These are phyloP conservation scores for Capsicum chinense DNA, from an alignment of 257 asterid species.

Conservation along the genomic window DNA sequence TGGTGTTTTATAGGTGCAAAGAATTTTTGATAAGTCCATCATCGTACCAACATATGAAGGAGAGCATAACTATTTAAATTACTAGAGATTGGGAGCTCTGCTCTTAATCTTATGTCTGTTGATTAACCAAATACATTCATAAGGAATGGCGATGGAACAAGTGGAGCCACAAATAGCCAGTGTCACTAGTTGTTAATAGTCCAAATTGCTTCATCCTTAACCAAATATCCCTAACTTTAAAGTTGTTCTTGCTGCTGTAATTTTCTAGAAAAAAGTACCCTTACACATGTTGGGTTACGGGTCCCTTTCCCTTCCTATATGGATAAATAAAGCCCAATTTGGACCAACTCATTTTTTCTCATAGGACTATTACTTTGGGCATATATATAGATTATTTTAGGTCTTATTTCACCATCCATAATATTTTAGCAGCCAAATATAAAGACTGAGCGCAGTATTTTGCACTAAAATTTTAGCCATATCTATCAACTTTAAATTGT, in stretches of 20 bases:
- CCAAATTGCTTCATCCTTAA: slow-evolving; percentile 29
- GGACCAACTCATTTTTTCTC: too few relatives aligned
- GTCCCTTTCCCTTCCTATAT: too few relatives aligned
- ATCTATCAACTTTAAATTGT: too few relatives aligned
- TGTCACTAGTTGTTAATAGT: slow-evolving; percentile 32
- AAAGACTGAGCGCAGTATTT: too few relatives aligned
- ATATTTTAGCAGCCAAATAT: too few relatives aligned
- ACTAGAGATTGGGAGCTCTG: background rate
- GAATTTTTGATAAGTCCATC: slow-evolving; percentile 65
- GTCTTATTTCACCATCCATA: too few relatives aligned
- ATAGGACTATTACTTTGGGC: too few relatives aligned
- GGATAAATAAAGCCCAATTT: too few relatives aligned
- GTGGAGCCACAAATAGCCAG: slow-evolving; percentile 18
- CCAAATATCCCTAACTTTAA: slow-evolving; percentile 35
- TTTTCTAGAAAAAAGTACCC: slow-evolving; percentile 4
- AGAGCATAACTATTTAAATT: slow-evolving; percentile 65
- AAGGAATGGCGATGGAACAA: background rate
- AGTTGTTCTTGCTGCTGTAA: slow-evolving; percentile 27
- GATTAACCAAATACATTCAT: background rate
- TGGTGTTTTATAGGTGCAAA: slow-evolving; percentile 35
- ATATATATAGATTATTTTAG: too few relatives aligned
- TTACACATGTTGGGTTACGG: background rate
- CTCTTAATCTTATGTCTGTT: background rate
- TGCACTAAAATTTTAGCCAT: too few relatives aligned
- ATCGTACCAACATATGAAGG: slow-evolving; percentile 73